phyloP scores from a whole-genome alignment of 2,329 filamentous ascomycete species.

The Xylariomycetidae sp. region DNA sequence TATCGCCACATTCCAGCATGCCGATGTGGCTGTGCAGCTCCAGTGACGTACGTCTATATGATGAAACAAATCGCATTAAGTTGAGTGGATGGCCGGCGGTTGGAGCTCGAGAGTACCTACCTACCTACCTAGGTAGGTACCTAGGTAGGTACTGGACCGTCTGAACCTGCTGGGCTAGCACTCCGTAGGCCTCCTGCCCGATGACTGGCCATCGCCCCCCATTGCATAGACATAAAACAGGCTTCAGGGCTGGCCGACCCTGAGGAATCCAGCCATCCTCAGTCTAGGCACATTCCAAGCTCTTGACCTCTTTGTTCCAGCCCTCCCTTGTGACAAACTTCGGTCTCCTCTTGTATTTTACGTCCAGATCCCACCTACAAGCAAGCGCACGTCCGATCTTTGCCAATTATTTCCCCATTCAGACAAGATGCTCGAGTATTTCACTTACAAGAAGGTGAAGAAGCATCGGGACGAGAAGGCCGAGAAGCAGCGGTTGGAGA shows the following conservation, averaged over 20 bases:
- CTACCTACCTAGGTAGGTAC: no score
- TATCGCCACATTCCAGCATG: constrained; percentile 14
- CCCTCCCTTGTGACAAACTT: not conserved
- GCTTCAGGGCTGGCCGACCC: constrained; percentile 5
- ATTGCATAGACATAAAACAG: constrained; percentile 15
- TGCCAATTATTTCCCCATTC: not conserved
- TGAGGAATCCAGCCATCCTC: no score
- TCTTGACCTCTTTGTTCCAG: no score
- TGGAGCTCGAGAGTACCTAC: no score
- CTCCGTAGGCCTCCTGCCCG: constrained; percentile 11
- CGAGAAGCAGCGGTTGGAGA: constrained; percentile 19
- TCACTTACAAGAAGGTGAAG: constrained; percentile 57
- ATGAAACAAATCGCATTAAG: no score
- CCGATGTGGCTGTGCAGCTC: constrained; percentile 12
- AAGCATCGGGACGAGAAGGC: constrained; percentile 49
- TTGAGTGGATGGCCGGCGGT: no score
- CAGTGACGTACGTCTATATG: constrained; percentile 8
- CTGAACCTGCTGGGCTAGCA: no score
- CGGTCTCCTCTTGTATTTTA: no score
- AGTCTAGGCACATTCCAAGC: no score
- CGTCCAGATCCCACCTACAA: no score
- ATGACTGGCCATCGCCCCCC: constrained; percentile 5
- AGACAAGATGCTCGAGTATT: constrained; percentile 53
- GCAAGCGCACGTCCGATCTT: not conserved
- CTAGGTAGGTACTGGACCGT: no score